Percentiles rank a stretch among this genome's conserved stretches.
Evolutionary conservation across 305 asterid genomes (phyloP).

Genomic region (Fraxinus greggii): DNA sequence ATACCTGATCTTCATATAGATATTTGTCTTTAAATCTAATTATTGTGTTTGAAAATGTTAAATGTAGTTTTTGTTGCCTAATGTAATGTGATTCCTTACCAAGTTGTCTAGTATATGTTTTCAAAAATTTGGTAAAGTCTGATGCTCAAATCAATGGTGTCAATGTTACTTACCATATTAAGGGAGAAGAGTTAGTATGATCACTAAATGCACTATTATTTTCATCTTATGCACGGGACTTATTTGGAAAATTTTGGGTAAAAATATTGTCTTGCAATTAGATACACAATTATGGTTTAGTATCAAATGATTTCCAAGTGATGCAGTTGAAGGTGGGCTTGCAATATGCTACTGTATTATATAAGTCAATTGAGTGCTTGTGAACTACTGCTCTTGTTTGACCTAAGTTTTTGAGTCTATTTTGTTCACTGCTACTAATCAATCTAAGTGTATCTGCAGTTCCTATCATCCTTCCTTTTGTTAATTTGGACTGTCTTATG

Average conservation of each 20-base stretch:
- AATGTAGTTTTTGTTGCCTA: not conserved
- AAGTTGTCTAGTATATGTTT: not conserved
- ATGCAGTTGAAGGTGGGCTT: not conserved
- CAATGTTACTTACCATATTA: not conserved
- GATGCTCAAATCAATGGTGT: not conserved
- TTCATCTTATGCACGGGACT: not conserved
- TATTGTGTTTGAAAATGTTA: not conserved
- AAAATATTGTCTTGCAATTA: not conserved
- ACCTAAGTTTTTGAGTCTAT: not conserved
- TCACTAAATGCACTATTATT: not conserved
- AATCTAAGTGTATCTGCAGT: not conserved
- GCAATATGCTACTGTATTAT: not conserved
- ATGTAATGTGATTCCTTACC: not conserved
- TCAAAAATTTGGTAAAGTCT: not conserved
- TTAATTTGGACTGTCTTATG: not conserved
- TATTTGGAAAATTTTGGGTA: not conserved
- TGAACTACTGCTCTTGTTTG: constrained; percentile 5
- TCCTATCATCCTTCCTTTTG: not conserved
- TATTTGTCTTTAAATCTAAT: not conserved
- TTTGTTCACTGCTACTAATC: not conserved
- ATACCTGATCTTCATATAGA: not conserved
- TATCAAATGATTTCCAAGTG: not conserved
- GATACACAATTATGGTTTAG: not conserved
- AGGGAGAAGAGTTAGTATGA: not conserved
- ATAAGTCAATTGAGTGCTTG: not conserved